phyloP scores from a whole-genome alignment of 2,329 filamentous ascomycete genomes.

The Xylaria sp. region DNA sequence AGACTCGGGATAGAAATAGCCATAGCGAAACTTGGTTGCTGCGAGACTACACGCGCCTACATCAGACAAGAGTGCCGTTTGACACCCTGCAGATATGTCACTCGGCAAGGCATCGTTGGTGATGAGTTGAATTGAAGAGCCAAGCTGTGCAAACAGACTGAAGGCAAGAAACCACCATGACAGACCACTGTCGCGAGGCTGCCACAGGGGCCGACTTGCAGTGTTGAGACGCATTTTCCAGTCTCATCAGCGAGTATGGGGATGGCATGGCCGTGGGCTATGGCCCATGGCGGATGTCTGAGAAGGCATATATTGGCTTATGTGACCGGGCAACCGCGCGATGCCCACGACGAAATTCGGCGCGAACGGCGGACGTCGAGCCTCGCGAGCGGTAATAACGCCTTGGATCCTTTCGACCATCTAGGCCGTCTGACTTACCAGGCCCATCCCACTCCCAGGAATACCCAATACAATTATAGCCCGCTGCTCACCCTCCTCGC shows the following conservation, averaged over 20 bases:
- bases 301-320: conserved; percentile 3
- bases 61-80: not conserved
- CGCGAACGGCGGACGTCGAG: not conserved
- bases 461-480: not conserved
- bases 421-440: not conserved
- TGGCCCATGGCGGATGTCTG: not conserved
- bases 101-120: not conserved
- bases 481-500: not conserved
- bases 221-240: not conserved
- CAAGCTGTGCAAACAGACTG: not conserved
- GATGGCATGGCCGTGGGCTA: not conserved
- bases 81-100: not conserved
- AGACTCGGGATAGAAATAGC: conserved; percentile 17
- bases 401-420: not conserved
- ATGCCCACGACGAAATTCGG: not conserved
- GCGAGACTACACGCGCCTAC: not conserved
- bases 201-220: not conserved
- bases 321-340: not conserved
- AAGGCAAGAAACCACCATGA: not conserved
- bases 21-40: conserved; percentile 2
- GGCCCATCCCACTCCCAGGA: not conserved
- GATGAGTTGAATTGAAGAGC: conserved; percentile 1
- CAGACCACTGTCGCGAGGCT: conserved; percentile 1
- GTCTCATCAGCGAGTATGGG: not conserved
- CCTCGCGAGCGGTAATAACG: not conserved